phyloP scores from a whole-genome alignment of 139 green algal species.

The Volvox africanus region DNA sequence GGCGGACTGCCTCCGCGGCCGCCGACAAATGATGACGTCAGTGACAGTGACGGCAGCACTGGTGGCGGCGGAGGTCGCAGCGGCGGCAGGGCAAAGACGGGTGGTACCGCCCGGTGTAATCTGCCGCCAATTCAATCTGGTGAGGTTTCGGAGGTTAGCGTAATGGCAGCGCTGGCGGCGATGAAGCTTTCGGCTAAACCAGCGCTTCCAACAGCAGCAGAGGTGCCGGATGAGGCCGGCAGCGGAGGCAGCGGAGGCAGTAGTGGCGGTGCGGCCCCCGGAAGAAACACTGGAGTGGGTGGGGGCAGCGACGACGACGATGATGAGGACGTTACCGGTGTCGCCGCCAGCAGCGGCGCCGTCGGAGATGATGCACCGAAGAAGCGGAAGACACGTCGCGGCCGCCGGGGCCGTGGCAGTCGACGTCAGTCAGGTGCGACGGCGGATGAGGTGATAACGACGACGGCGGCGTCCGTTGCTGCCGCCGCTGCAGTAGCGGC shows the following conservation, averaged over 20 bases:
- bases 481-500: background rate
- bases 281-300: background rate
- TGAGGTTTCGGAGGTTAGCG: background rate
- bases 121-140: constrained; percentile 30
- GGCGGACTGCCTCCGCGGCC: constrained; percentile 5
- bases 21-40: background rate
- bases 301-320: background rate
- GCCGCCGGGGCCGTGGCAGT: constrained; percentile 24
- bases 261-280: background rate
- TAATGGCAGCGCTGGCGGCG: constrained; percentile 3
- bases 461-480: background rate
- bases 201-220: background rate
- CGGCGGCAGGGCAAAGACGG: background rate
- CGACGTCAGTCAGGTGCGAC: background rate
- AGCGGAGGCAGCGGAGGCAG: background rate
- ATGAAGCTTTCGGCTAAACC: background rate
- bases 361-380: background rate
- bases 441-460: background rate
- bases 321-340: background rate
- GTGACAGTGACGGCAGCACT: background rate
- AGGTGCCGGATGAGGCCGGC: constrained; percentile 3
- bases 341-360: background rate
- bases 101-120: background rate
- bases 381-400: constrained; percentile 31
- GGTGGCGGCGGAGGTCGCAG: background rate